Percentiles rank a stretch among this genome's conserved stretches.
Conservation (phyloP, 306 rosid species). For the Aeschynomene evenia region DNA sequence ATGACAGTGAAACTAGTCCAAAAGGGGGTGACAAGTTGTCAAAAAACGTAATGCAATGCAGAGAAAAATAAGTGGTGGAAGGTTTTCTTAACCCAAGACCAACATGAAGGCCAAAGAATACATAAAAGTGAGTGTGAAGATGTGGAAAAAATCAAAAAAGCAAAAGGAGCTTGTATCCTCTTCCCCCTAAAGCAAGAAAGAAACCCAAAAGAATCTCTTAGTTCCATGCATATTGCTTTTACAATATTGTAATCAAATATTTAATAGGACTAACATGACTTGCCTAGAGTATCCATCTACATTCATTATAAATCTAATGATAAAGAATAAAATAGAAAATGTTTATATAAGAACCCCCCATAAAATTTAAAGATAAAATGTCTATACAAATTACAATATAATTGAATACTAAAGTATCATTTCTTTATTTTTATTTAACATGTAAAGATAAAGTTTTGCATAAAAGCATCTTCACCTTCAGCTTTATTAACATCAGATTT, state of each 20-base stretch:
- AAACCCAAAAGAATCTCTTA: conserved; percentile 52
- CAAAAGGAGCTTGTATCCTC: conserved; percentile 41
- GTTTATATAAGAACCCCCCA: no score
- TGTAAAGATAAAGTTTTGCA: conserved; percentile 69
- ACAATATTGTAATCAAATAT: conserved; percentile 38
- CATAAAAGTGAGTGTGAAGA: conserved; percentile 65
- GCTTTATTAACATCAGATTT: conserved; percentile 50
- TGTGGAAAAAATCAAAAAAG: conserved; percentile 40
- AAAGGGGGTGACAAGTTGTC: conserved; percentile 37
- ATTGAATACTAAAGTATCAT: no score
- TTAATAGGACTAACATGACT: conserved; percentile 28
- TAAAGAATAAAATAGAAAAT: no score
- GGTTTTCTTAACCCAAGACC: conserved; percentile 44
- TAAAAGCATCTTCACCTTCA: conserved; percentile 57
- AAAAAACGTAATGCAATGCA: conserved; percentile 40
- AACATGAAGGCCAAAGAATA: conserved; percentile 58
- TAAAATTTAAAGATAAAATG: no score
- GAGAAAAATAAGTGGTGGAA: conserved; percentile 22
- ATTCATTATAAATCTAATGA: no score
- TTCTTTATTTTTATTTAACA: conserved; percentile 58
- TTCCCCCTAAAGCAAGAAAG: conserved; percentile 51
- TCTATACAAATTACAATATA: no score
- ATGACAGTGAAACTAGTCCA: conserved; percentile 17
- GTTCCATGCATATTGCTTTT: conserved; percentile 34
- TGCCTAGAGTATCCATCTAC: no score